These are phyloP conservation scores for Colletotrichum cordylinicola DNA, from an alignment of 2,329 filamentous ascomycete species.

Conservation along the genomic window DNA sequence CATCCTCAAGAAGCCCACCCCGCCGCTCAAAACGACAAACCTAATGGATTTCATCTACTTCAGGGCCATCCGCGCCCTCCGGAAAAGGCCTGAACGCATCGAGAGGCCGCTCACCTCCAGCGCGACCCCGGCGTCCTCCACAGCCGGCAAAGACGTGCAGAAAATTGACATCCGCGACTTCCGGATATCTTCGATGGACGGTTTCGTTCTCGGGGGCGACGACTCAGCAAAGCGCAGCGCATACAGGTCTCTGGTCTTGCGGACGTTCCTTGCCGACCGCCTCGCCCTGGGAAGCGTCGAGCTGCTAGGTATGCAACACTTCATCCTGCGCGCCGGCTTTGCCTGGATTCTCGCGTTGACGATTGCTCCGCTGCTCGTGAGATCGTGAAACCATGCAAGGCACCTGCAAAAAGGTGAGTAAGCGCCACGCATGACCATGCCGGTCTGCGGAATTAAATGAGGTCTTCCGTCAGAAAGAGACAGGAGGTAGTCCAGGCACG, in stretches of 20 bases:
- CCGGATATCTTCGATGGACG: conserved; percentile 58
- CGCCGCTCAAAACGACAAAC: conserved; percentile 37
- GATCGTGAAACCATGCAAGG: neutral
- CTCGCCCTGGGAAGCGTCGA: conserved; percentile 41
- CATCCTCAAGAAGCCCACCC: conserved; percentile 44
- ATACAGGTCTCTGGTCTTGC: conserved; percentile 45
- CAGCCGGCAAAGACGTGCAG: conserved; percentile 11
- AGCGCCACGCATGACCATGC: neutral
- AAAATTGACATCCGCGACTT: conserved; percentile 50
- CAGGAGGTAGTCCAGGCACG: neutral
- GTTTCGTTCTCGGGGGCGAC: conserved; percentile 45
- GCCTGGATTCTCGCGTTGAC: conserved; percentile 35
- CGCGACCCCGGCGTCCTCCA: conserved; percentile 10
- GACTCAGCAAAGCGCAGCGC: conserved; percentile 28
- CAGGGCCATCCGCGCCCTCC: conserved; percentile 48
- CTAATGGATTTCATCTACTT: conserved; percentile 46
- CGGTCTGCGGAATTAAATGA: neutral
- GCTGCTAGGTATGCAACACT: conserved; percentile 35
- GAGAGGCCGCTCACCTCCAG: conserved; percentile 46
- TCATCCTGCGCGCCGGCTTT: conserved; percentile 36
- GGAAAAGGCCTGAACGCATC: conserved; percentile 46
- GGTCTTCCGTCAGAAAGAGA: neutral
- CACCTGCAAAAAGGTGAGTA: neutral
- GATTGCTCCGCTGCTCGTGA: conserved; percentile 3
- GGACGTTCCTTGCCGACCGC: conserved; percentile 50